Evolutionary conservation across 495 filamentous ascomycete species (phyloP), one percentile per base, ranked within the genome.

Genomic region (Penicillium manginii): DNA sequence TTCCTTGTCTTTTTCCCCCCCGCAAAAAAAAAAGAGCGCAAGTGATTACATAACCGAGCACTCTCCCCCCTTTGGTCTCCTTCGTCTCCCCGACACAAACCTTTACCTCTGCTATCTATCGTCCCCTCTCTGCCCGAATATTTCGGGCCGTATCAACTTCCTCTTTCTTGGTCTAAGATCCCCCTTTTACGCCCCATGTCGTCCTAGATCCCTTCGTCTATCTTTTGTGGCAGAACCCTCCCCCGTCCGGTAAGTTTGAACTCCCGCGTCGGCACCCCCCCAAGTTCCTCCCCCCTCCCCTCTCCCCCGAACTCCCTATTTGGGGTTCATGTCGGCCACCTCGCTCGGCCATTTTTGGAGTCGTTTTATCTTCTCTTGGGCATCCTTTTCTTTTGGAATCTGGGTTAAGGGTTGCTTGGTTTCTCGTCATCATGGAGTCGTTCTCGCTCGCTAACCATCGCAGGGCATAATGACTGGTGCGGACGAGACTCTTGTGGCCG

Each of bases 401-500:
- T 8, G 4, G 26, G 26, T 29, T 8, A 29, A 29, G 26, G 26
- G 26, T 29, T 8, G 26, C 26, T 29, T 29, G 26, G 26, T 29
- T 8, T 29, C 26, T 29, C 26, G 26, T 29, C 9, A 70, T 50
- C 59, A 61, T 43, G 11, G 9, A 12, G 26, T 7, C 6, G 21
- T 22, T 11, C 12, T 47, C 45, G 0, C 45, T 23, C 45, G 61
- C 61, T 50, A 68, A 65, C 66, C 52, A 77, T 33, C 51, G 39
- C 57, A 76, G 72, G 75, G 72, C 76, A 78, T 64, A 67, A 86
- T 87, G 84, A 78, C 75, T 73, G 69, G 69, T 71, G 81, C 82
- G 73, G 81, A 88, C 64, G 79, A 84, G 58, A 83, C 84, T 50
- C 76, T 89, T 64, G 79, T 80, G 64, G 86, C 84, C 46, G 83